Base-by-base conservation (phyloP, 495 filamentous ascomycete species). In the Aspergillus sclerotiicarbonarius region DNA sequence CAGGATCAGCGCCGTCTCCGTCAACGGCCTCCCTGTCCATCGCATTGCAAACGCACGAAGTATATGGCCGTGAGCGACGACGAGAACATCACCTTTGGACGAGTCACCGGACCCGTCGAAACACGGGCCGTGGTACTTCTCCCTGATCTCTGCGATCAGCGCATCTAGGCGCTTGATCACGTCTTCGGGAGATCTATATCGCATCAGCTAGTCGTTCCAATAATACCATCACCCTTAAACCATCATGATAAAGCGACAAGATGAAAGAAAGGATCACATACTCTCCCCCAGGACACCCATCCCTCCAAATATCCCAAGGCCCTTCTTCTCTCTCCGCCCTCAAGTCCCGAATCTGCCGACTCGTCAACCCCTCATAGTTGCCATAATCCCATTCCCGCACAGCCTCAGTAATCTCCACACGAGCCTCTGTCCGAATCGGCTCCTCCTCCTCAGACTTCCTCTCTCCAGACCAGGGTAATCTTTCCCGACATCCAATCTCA, bases 321-420 rank as follows among this genome's bases (percentile, higher is more conserved):
- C 72, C 65, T 45, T 73, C 50, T 1, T 74, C 76, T 7, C 63
- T 64, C 61, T 70, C 41, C 39, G 25, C 63, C 32, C 91, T 77
- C 53, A 79, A 56, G 52, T 82, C 75, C 21, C 80, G 67, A 64
- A 98, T 97, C 65, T 90, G 72, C 15, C 80, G 70, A 54, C 82
- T 87, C 7, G 89, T 95, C 69, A 96, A 83, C 2, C 94, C 94
- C 69, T 98, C 94, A 68, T 98, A 98, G 60, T 89, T 84, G 10
- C 94, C 94, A 63, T 98, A 98, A 73, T 96, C 90, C 93, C 93
- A 98, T 68, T 98, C 93, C 12, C 88, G 81, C 29, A 97, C 85
- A 49, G 88, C 85, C 57, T 92, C 83, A 0, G 89, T 91, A 43
- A 94, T 74, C 61, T 87, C 71, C 2, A 95, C 82, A 15, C 72